A percentile compares a stretch with the other conserved stretches of the same genome.
Evolutionary conservation across 192 early-diverging fungal genomes (phyloP).

Genomic region (Linderina pennispora): DNA sequence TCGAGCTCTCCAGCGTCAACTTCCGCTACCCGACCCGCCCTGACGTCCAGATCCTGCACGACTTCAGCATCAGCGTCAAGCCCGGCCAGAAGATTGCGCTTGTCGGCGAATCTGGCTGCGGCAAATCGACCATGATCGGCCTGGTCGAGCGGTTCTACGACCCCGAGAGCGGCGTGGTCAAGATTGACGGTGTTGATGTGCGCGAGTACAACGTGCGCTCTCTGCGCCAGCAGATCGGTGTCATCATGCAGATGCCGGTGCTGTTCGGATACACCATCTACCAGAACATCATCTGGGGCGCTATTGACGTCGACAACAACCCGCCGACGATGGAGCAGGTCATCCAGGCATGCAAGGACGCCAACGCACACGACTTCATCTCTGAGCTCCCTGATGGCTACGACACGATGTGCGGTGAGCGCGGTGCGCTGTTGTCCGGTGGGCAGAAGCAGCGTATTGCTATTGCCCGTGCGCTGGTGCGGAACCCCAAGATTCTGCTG

Average conservation of each 20-base stretch:
- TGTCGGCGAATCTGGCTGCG: conserved; percentile 82
- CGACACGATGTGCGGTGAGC: conserved; percentile 86
- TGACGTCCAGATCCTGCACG: conserved; percentile 72
- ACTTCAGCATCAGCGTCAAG: conserved; percentile 60
- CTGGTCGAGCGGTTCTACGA: conserved; percentile 88
- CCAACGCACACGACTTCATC: conserved; percentile 77
- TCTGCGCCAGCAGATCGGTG: conserved; percentile 79
- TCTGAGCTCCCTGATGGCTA: conserved; percentile 66
- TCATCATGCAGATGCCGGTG: conserved; percentile 89
- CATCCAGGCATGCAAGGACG: conserved; percentile 54
- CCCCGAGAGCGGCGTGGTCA: conserved; percentile 47
- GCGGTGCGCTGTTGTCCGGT: conserved; percentile 73
- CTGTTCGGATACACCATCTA: conserved; percentile 75
- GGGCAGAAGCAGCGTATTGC: conserved; percentile 97
- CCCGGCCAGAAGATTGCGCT: conserved; percentile 86
- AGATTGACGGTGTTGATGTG: conserved; percentile 71
- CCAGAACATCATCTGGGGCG: conserved; percentile 78
- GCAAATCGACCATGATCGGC: conserved; percentile 81
- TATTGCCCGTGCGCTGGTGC: conserved; percentile 88
- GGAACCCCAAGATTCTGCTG: conserved; percentile 79
- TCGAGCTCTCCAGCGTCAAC: conserved; percentile 68
- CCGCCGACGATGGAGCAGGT: conserved; percentile 69
- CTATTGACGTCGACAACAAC: conserved; percentile 39
- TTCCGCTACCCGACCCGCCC: conserved; percentile 85
- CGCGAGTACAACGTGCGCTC: conserved; percentile 73